phyloP scores from a whole-genome alignment of 164 flowering plant species.

The Piper betle region DNA sequence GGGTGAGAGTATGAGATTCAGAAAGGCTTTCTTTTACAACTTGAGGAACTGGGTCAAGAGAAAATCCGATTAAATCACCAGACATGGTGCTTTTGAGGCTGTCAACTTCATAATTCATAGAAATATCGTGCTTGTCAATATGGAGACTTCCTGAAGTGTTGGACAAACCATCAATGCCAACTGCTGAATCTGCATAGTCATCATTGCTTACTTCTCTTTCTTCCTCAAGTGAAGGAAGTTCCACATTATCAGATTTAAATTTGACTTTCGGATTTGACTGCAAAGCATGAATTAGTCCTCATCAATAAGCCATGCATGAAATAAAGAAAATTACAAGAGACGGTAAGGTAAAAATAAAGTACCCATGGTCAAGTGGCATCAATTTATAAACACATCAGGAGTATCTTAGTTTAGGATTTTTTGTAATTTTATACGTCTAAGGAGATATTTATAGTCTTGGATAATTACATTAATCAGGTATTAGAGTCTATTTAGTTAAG shows the following conservation, averaged over 20 bases:
- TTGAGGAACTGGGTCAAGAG: conserved; percentile 39
- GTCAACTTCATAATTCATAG: conserved; percentile 56
- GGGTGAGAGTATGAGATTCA: conserved; percentile 27
- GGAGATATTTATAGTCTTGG: too few relatives aligned
- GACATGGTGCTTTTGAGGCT: conserved; percentile 56
- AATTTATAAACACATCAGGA: too few relatives aligned
- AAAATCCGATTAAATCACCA: conserved; percentile 43
- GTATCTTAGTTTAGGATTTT: too few relatives aligned
- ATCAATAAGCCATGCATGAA: background rate
- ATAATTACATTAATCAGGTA: too few relatives aligned
- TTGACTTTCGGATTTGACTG: conserved; percentile 54
- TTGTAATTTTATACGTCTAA: too few relatives aligned
- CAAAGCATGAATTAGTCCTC: background rate
- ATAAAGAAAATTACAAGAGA: too few relatives aligned
- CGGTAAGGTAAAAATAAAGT: too few relatives aligned
- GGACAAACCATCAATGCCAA: conserved; percentile 70
- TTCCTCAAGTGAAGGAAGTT: conserved; percentile 45
- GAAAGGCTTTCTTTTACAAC: conserved; percentile 43
- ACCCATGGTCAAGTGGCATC: too few relatives aligned
- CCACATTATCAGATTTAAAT: conserved; percentile 40
- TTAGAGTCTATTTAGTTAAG: too few relatives aligned
- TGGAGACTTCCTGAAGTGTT: conserved; percentile 70
- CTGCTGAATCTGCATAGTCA: conserved; percentile 51
- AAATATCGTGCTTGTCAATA: conserved; percentile 70
- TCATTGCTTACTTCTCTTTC: conserved; percentile 34